Conservation (phyloP, 495 filamentous ascomycete genomes). For the Stereocaulon alpinum region DNA sequence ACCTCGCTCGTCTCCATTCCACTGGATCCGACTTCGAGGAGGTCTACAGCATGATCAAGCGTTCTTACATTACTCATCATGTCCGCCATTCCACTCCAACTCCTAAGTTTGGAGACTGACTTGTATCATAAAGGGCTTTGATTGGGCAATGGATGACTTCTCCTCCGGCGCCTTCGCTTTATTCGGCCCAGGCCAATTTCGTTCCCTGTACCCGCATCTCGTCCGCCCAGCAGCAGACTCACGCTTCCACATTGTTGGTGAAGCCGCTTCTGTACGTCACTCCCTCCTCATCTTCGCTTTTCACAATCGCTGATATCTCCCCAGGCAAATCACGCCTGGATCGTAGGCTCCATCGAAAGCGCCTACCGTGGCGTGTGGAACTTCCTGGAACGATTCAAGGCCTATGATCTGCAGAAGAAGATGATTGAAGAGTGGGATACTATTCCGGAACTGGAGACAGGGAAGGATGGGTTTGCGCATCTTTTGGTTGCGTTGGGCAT, state of each 20-base stretch:
- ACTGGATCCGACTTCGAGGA: neutral
- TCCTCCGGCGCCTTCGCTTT: slow-evolving; percentile 3
- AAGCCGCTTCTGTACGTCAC: neutral
- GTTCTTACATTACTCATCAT: slow-evolving; percentile 4
- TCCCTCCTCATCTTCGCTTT: neutral
- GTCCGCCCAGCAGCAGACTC: slow-evolving; percentile 1
- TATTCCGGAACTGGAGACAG: neutral
- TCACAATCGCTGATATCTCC: neutral
- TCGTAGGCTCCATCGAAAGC: neutral
- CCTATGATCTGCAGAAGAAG: neutral
- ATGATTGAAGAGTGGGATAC: neutral
- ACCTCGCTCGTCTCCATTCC: neutral
- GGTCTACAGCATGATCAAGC: neutral
- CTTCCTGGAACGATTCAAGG: neutral
- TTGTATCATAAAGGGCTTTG: neutral
- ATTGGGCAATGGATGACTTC: slow-evolving; percentile 6
- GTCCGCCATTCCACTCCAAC: neutral
- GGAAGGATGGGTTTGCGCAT: slow-evolving; percentile 1
- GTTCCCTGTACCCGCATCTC: slow-evolving; percentile 2
- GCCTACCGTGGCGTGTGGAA: slow-evolving; percentile 4
- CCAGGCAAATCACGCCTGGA: neutral
- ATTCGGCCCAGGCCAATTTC: slow-evolving; percentile 2
- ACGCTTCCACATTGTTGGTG: slow-evolving; percentile 4
- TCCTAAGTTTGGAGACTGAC: neutral
- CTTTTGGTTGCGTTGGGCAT: neutral